phyloP scores from a whole-genome alignment of 2,329 filamentous ascomycete genomes.

The Hymenoscyphus scutula region DNA sequence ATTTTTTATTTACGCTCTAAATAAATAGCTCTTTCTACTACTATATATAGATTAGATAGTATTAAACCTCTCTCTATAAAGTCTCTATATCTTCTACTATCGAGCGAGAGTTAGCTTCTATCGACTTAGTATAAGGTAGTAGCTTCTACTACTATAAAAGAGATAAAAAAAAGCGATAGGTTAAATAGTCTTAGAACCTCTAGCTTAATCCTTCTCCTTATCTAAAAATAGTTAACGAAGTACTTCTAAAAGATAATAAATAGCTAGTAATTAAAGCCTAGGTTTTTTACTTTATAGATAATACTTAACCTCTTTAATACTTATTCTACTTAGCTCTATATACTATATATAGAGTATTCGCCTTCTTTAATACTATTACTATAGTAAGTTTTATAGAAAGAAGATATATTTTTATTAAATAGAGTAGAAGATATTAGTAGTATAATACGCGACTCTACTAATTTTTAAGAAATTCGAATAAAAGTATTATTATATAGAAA shows the following conservation, averaged over 20 bases:
- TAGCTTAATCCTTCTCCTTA: conserved; percentile 16
- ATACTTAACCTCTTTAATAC: conserved; percentile 11
- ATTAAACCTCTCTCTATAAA: conserved; percentile 5
- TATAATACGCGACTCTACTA: conserved; percentile 11
- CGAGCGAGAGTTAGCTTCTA: conserved; percentile 9
- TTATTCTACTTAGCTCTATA: conserved; percentile 9
- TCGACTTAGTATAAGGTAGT: conserved; percentile 9
- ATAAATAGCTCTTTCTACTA: conserved; percentile 15
- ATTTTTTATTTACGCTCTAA: conserved; percentile 17
- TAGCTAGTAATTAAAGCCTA: conserved; percentile 13
- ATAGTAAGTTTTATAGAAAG: conserved; percentile 10
- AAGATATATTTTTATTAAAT: conserved; percentile 12
- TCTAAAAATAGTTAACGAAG: conserved; percentile 18
- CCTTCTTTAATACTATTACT: conserved; percentile 10
- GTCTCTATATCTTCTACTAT: conserved; percentile 9
- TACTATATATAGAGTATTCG: conserved; percentile 11
- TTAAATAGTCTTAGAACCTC: conserved; percentile 15
- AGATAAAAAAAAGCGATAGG: conserved; percentile 11
- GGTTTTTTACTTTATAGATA: conserved; percentile 9
- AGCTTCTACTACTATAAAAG: conserved; percentile 10
- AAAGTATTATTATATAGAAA: conserved; percentile 14
- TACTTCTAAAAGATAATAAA: conserved; percentile 4
- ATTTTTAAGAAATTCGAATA: conserved; percentile 11
- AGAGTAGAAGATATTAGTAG: conserved; percentile 9
- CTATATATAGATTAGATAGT: conserved; percentile 13